Evolutionary conservation across 306 rosid genomes (phyloP).

Genomic region (Ochetophila trinervis): DNA sequence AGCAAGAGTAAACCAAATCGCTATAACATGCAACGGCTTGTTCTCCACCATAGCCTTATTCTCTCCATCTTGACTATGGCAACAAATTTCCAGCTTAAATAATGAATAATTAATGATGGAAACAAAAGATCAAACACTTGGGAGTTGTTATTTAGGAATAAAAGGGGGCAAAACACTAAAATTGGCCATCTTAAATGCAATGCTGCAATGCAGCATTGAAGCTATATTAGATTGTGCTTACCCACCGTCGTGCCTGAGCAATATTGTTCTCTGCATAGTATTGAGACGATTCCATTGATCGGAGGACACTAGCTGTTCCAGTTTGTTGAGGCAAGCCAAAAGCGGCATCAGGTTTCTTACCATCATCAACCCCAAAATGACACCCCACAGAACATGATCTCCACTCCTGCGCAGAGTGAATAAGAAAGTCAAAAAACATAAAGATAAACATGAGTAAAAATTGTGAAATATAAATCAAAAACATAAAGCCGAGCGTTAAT

Average conservation of each 20-base stretch:
- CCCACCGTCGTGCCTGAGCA: conserved; percentile 97
- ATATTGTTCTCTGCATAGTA: conserved; percentile 71
- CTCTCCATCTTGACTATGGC: too few species aligned
- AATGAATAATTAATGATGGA: too few species aligned
- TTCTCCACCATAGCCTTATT: neutral
- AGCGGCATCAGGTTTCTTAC: conserved; percentile 57
- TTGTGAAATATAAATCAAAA: too few species aligned
- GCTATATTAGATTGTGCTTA: conserved; percentile 64
- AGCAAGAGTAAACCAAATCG: too few species aligned
- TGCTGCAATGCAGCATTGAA: conserved; percentile 19
- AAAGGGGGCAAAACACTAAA: neutral
- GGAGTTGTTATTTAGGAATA: conserved; percentile 1
- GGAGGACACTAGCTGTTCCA: conserved; percentile 59
- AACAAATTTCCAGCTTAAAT: too few species aligned
- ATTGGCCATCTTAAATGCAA: conserved; percentile 25
- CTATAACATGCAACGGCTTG: too few species aligned
- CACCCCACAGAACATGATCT: conserved; percentile 71
- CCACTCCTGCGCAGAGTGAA: conserved; percentile 54
- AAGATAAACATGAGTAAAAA: neutral
- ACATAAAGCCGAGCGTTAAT: neutral
- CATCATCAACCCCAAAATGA: conserved; percentile 49
- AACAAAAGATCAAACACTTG: too few species aligned
- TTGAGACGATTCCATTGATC: conserved; percentile 87
- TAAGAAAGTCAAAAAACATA: conserved; percentile 14
- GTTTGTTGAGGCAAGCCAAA: conserved; percentile 48